Percentiles rank a stretch among this genome's conserved stretches.
Conservation (phyloP, 2,329 filamentous ascomycete species). For the Colletotrichum sojae region DNA sequence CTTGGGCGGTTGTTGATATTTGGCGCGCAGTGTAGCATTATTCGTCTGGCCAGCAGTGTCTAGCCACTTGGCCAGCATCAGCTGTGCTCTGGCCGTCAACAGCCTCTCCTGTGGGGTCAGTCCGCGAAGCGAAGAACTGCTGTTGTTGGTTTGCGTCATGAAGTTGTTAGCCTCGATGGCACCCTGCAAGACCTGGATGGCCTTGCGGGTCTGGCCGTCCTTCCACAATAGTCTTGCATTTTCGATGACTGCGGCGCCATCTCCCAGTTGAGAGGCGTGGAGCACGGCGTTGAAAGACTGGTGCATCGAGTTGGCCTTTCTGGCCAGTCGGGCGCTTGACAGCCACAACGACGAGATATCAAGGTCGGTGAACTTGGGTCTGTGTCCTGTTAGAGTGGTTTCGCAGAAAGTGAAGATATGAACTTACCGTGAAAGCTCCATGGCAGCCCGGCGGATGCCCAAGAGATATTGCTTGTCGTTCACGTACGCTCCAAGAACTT, state of each 20-base stretch:
- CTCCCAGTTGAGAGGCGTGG: conserved; percentile 86
- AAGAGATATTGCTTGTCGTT: conserved; percentile 95
- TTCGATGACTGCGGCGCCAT: conserved; percentile 91
- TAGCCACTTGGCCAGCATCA: conserved; percentile 96
- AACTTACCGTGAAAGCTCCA: conserved; percentile 81
- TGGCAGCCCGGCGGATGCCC: conserved; percentile 86
- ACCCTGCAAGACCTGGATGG: conserved; percentile 90
- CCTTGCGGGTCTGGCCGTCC: conserved; percentile 93
- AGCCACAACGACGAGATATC: conserved; percentile 91
- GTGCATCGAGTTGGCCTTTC: conserved; percentile 86
- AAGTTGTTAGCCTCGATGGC: conserved; percentile 89
- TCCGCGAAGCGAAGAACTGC: conserved; percentile 55
- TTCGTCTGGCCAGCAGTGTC: conserved; percentile 95
- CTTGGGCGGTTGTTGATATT: conserved; percentile 87
- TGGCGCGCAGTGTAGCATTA: conserved; percentile 81
- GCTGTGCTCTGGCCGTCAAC: conserved; percentile 82
- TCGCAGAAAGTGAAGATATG: neutral
- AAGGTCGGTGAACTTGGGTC: conserved; percentile 73
- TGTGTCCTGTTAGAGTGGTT: conserved; percentile 44
- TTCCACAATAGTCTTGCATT: conserved; percentile 95
- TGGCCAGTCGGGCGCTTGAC: conserved; percentile 84
- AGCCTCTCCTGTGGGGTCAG: conserved; percentile 68
- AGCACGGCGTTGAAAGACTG: conserved; percentile 96
- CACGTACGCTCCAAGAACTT: conserved; percentile 88
- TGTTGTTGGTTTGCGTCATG: conserved; percentile 63